Conservation (phyloP, 2,329 filamentous ascomycete genomes). For the Didymella pomorum region DNA sequence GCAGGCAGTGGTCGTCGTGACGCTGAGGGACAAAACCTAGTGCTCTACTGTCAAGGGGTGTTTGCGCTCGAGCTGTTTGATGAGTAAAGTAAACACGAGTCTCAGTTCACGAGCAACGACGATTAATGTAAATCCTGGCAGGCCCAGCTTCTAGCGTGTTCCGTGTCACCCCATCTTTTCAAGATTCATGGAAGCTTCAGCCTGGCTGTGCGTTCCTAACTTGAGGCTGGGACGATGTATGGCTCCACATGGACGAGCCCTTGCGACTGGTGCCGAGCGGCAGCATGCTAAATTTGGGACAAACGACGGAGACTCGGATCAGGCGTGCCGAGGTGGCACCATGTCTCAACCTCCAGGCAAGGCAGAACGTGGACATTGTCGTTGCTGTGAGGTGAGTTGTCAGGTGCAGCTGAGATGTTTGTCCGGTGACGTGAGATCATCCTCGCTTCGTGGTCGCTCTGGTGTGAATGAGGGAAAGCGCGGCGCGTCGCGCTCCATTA, state of each 20-base stretch:
- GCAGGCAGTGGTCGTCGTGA: neutral
- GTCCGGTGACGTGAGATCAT: constrained; percentile 5
- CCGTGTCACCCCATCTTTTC: constrained; percentile 9
- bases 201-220: constrained; percentile 8
- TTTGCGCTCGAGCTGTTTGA: neutral
- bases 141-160: constrained; percentile 6
- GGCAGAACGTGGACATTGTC: neutral
- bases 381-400: neutral
- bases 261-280: constrained; percentile 12
- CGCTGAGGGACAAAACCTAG: neutral
- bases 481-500: neutral
- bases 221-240: constrained; percentile 19
- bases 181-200: constrained; percentile 3
- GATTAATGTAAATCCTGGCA: constrained; percentile 3
- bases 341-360: constrained; percentile 4
- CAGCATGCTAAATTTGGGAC: constrained; percentile 15
- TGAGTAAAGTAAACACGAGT: constrained; percentile 7
- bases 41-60: neutral
- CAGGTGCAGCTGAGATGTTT: neutral
- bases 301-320: constrained; percentile 15
- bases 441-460: constrained; percentile 9
- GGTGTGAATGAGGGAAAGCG: constrained; percentile 7
- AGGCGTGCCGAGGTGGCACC: constrained; percentile 18
- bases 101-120: constrained; percentile 11
- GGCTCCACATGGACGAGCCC: constrained; percentile 20